Conservation (phyloP, 495 filamentous ascomycete genomes). For the Trichoderma reesei region DNA sequence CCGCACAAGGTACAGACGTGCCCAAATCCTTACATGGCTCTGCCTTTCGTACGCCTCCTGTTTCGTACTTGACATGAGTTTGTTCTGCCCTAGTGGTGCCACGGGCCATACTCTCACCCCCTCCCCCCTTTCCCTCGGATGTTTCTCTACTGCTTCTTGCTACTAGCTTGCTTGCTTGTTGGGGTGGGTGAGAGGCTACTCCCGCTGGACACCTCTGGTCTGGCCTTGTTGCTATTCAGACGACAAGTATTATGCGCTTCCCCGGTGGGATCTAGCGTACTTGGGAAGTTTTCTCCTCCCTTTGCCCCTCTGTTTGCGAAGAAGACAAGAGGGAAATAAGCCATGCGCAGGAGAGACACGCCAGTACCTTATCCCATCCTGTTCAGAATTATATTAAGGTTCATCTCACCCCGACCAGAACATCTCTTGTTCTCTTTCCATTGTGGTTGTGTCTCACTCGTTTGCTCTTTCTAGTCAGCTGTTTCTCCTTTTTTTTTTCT, state of each 20-base stretch:
- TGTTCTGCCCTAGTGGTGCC: background rate
- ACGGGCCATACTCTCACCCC: background rate
- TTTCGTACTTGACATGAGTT: background rate
- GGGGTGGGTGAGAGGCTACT: background rate
- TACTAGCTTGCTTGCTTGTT: background rate
- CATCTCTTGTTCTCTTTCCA: background rate
- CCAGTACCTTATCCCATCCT: background rate
- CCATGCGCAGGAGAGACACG: background rate
- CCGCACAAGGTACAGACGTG: no score
- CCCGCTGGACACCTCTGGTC: background rate
- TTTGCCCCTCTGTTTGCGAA: constrained; percentile 3
- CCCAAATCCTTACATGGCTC: no score
- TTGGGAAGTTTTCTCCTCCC: background rate
- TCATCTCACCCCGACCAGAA: constrained; percentile 1
- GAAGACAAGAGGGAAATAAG: background rate
- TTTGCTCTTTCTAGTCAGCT: background rate
- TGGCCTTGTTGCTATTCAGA: background rate
- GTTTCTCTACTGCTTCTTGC: background rate
- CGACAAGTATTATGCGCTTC: background rate
- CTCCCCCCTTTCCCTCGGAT: background rate
- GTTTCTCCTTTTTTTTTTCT: background rate
- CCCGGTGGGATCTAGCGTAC: constrained; percentile 3
- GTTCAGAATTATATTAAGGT: constrained; percentile 6
- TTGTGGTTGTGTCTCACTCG: background rate
- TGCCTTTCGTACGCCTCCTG: background rate